Evolutionary conservation across 352 stramenopile species (phyloP).

Genomic region (Phytophthora melonis): DNA sequence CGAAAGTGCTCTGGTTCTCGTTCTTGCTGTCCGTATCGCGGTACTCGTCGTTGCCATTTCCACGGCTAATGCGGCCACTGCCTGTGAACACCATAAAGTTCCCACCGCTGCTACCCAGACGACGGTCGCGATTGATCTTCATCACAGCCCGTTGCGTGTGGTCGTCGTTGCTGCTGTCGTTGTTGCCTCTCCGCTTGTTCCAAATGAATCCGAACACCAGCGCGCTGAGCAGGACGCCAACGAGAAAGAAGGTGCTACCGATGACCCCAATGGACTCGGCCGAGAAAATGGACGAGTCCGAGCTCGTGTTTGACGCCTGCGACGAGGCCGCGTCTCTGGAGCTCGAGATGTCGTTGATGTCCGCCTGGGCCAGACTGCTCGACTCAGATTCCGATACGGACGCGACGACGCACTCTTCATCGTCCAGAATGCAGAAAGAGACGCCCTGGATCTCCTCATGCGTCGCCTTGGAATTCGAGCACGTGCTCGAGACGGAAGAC

Average conservation of each 20-base stretch:
- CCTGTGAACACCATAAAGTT: constrained; percentile 43
- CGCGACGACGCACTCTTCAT: constrained; percentile 30
- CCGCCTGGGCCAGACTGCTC: constrained; percentile 12
- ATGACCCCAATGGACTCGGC: constrained; percentile 60
- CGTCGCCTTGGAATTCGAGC: constrained; percentile 35
- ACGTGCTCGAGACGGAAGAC: constrained; percentile 41
- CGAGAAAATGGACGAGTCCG: constrained; percentile 48
- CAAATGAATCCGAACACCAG: constrained; percentile 52
- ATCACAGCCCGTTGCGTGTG: constrained; percentile 12
- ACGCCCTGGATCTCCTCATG: constrained; percentile 44
- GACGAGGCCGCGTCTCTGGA: constrained; percentile 16
- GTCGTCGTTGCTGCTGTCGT: constrained; percentile 17
- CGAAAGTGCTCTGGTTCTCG: constrained; percentile 62
- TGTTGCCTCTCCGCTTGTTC: constrained; percentile 33
- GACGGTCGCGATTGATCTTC: constrained; percentile 43
- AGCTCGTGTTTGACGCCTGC: constrained; percentile 17
- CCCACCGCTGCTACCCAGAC: constrained; percentile 40
- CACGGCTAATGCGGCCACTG: constrained; percentile 40
- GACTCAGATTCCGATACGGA: constrained; percentile 17
- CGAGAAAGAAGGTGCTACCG: constrained; percentile 55
- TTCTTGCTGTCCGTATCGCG: constrained; percentile 52
- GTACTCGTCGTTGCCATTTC: constrained; percentile 39
- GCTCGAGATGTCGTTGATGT: constrained; percentile 36
- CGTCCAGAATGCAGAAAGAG: constrained; percentile 47
- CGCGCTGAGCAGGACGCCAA: constrained; percentile 49